Evolutionary conservation across 2,329 filamentous ascomycete genomes (phyloP).

Genomic region (Coleophoma eucalyptorum): DNA sequence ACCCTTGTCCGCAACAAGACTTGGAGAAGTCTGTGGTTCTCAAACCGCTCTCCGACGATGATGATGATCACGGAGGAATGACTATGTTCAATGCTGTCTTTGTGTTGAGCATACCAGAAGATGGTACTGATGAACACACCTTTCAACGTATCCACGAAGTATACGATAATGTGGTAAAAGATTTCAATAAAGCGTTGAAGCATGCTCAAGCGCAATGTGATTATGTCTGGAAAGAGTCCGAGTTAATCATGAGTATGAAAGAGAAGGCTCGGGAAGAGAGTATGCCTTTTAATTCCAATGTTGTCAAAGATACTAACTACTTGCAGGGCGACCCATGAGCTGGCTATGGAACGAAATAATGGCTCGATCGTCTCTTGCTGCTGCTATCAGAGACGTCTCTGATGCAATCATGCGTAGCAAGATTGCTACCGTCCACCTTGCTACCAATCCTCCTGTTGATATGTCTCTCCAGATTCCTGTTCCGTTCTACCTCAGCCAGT

Average conservation of each 20-base stretch:
- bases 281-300: slow-evolving; percentile 18
- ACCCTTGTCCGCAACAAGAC: slow-evolving; percentile 15
- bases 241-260: slow-evolving; percentile 75
- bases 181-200: slow-evolving; percentile 87
- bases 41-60: slow-evolving; percentile 15
- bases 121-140: slow-evolving; percentile 58
- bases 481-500: slow-evolving; percentile 59
- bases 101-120: slow-evolving; percentile 73
- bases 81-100: slow-evolving; percentile 99
- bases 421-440: slow-evolving; percentile 80
- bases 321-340: slow-evolving; percentile 42
- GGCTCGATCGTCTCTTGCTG: slow-evolving; percentile 72
- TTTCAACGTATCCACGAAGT: slow-evolving; percentile 67
- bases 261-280: slow-evolving; percentile 72
- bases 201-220: slow-evolving; percentile 87
- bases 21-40: neutral
- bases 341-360: slow-evolving; percentile 68
- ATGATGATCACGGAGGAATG: slow-evolving; percentile 47
- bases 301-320: slow-evolving; percentile 5
- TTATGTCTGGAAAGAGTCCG: slow-evolving; percentile 90
- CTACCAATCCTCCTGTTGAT: slow-evolving; percentile 51
- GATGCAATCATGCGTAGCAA: slow-evolving; percentile 77
- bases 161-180: slow-evolving; percentile 86
- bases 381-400: slow-evolving; percentile 78
- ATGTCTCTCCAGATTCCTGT: slow-evolving; percentile 63